phyloP scores from a whole-genome alignment of 148 eudicot species.

The Nyssa sinensis region DNA sequence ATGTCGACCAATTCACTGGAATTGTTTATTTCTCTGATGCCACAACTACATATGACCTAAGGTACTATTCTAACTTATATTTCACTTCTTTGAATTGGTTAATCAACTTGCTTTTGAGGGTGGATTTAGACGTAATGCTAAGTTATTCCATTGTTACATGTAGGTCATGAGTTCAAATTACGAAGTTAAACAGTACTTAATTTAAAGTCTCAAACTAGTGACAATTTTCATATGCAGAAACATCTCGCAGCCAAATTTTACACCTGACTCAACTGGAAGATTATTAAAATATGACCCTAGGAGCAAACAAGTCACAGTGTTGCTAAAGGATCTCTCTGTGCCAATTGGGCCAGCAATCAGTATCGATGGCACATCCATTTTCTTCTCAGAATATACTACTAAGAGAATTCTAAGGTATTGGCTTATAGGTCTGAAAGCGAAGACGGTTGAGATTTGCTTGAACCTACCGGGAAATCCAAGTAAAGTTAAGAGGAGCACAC shows the following conservation, averaged over 20 bases:
- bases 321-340: conserved; percentile 5
- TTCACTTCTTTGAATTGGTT: too few species aligned
- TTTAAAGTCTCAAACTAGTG: neutral
- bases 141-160: neutral
- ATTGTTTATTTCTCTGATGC: conserved; percentile 4
- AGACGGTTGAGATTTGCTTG: neutral
- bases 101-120: too few species aligned
- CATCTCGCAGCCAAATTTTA: neutral
- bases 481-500: neutral
- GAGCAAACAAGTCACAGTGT: neutral
- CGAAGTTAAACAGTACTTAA: too few species aligned
- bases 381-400: neutral
- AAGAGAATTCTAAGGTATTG: conserved; percentile 1
- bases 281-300: conserved; percentile 5
- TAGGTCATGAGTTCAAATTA: too few species aligned
- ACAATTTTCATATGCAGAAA: neutral
- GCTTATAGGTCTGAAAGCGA: neutral
- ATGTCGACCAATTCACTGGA: neutral
- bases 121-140: neutral
- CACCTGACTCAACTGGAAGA: conserved; percentile 4
- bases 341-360: neutral
- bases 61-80: neutral
- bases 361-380: neutral
- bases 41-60: neutral
- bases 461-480: neutral